Percentiles rank a stretch among this genome's conserved stretches.
Evolutionary conservation across 768 basidiomycete genomes (phyloP).

Genomic region (Fomitopsis serialis): DNA sequence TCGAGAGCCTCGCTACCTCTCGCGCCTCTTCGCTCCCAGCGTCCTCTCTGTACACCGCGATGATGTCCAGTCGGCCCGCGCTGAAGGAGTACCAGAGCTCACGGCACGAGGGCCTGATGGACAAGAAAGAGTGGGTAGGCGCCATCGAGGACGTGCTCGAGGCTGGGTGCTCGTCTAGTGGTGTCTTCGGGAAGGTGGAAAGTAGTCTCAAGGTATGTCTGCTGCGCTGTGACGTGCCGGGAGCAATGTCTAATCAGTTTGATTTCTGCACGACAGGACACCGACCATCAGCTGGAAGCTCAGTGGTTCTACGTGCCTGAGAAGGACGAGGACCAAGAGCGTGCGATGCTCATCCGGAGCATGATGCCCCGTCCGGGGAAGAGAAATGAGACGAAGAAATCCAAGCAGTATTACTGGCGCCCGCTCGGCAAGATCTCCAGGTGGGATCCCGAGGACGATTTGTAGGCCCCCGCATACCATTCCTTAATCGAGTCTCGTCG

Average conservation of each 20-base stretch:
- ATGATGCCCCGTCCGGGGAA: slow-evolving; percentile 77
- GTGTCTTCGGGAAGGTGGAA: slow-evolving; percentile 71
- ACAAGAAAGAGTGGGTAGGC: slow-evolving; percentile 34
- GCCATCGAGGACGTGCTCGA: slow-evolving; percentile 48
- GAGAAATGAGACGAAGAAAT: slow-evolving; percentile 74
- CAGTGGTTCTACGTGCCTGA: slow-evolving; percentile 80
- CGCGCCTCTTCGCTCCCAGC: slow-evolving; percentile 63
- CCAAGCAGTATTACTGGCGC: slow-evolving; percentile 80
- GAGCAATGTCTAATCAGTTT: not conserved
- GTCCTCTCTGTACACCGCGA: slow-evolving; percentile 43
- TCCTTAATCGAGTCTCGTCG: not conserved
- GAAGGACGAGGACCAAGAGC: slow-evolving; percentile 61
- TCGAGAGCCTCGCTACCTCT: slow-evolving; percentile 67
- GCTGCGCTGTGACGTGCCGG: slow-evolving; percentile 1
- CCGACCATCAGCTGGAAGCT: slow-evolving; percentile 46
- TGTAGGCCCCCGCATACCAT: too few relatives aligned
- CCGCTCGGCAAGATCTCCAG: slow-evolving; percentile 67
- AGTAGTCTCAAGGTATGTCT: slow-evolving; percentile 51
- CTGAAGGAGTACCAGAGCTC: slow-evolving; percentile 24
- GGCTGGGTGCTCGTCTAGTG: slow-evolving; percentile 37
- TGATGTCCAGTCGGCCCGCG: slow-evolving; percentile 50
- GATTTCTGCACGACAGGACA: slow-evolving; percentile 24
- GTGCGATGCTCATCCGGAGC: slow-evolving; percentile 59
- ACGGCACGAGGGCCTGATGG: slow-evolving; percentile 2
- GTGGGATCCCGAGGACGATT: slow-evolving; percentile 71